Conservation (phyloP, 257 asterid genomes). For the Nicotiana knightiana region DNA sequence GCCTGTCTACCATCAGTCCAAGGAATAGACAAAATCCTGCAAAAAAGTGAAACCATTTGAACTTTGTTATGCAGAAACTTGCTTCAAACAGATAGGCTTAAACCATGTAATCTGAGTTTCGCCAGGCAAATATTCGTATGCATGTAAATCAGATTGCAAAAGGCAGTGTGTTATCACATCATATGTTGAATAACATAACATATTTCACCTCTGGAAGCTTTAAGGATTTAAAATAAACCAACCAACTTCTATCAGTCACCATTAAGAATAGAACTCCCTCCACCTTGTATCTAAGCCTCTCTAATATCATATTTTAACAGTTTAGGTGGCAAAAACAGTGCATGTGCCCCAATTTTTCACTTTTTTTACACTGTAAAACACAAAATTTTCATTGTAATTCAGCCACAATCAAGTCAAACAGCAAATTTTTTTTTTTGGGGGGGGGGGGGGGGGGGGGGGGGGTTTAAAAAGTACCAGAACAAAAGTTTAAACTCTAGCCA, state of each 20-base stretch:
- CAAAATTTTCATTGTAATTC: not conserved
- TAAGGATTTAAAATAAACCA: no score
- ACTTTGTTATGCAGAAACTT: not conserved
- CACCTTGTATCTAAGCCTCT: not conserved
- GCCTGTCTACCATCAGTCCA: slow-evolving; percentile 68
- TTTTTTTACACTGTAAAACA: not conserved
- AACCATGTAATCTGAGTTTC: not conserved
- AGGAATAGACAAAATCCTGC: slow-evolving; percentile 61
- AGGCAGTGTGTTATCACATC: not conserved
- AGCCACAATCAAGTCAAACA: not conserved
- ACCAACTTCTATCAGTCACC: not conserved
- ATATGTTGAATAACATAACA: not conserved
- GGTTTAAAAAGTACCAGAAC: not conserved
- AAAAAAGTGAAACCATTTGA: slow-evolving; percentile 12
- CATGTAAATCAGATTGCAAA: not conserved
- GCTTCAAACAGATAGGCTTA: not conserved
- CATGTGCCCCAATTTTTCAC: not conserved
- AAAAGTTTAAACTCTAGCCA: not conserved
- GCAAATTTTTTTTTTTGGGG: no score
- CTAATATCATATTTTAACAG: not conserved
- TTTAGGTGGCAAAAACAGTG: not conserved
- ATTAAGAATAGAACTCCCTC: not conserved
- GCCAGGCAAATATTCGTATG: not conserved
- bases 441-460: not conserved
- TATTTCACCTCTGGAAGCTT: not conserved